Evolutionary conservation across 1,284 basidiomycete species (phyloP).

Genomic region (Chalciporus sp.): DNA sequence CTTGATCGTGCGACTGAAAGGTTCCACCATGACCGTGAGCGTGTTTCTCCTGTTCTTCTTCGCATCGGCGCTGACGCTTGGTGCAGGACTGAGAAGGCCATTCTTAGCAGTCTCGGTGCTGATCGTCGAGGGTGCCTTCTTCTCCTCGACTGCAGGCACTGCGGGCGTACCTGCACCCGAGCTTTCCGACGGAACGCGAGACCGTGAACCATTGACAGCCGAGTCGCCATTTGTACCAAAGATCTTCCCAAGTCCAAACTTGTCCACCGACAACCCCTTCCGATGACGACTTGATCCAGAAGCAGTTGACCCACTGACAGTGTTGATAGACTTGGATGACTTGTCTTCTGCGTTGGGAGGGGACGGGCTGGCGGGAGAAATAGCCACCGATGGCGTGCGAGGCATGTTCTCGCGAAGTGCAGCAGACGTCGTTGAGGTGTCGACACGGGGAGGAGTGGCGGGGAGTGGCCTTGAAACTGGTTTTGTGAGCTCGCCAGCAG

Average conservation of each 20-base stretch:
- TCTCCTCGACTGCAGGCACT: constrained; percentile 25
- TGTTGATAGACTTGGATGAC: constrained; percentile 36
- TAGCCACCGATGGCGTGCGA: constrained; percentile 42
- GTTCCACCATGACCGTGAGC: constrained; percentile 81
- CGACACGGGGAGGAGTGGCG: constrained; percentile 21
- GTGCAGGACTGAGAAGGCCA: constrained; percentile 38
- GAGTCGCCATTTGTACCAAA: constrained; percentile 43
- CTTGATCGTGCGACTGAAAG: constrained; percentile 63
- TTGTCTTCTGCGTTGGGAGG: constrained; percentile 41
- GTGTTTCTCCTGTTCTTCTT: constrained; percentile 77
- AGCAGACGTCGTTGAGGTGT: constrained; percentile 24
- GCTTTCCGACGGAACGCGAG: constrained; percentile 46
- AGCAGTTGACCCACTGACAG: constrained; percentile 37
- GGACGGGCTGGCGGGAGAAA: constrained; percentile 54
- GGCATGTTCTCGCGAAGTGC: constrained; percentile 29
- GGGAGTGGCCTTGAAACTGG: constrained; percentile 25
- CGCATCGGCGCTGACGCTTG: constrained; percentile 32
- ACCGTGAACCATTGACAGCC: constrained; percentile 29
- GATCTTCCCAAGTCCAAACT: constrained; percentile 71
- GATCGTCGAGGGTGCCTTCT: constrained; percentile 11
- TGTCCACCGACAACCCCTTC: constrained; percentile 71
- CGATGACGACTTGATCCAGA: constrained; percentile 54
- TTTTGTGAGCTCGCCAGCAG: constrained; percentile 1
- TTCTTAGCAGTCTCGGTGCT: constrained; percentile 24
- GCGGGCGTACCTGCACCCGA: constrained; percentile 31